Evolutionary conservation across 345 rosid genomes (phyloP), one percentile per base, ranked within the genome.

Genomic region (Lepidium africanum): DNA sequence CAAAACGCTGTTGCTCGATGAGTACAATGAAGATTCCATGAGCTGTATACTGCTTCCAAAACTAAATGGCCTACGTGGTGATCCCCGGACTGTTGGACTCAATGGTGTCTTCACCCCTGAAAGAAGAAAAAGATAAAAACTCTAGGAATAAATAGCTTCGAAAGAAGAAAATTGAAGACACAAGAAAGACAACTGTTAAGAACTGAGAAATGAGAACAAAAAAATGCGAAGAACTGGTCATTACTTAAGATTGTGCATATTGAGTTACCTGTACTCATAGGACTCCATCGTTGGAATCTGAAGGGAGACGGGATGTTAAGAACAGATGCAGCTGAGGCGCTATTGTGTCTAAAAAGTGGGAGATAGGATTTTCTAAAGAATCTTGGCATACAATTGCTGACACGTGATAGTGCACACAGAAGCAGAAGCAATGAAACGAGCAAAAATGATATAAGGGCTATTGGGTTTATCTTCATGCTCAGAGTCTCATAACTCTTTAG

Each of bases 61-160:
- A 63, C 96, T 86, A 76, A 86, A 91, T 33, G 90, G 90, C 67
- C 89, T 80, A 42, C 81, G 85, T 45, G 81, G 85, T 56, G 87
- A 68, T 39, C 82, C 79, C 4, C 79, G 67, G 45, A 87, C 76
- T 50, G 96, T 88, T 50, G 99, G 99, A 78, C 99, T 94, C 67
- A 91, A 76, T 43, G 97, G 97, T 80, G 81, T 80, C 92, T 91
- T 94, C 49, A 81, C 89, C 57, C 97, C 99, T 94, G 86, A 68
- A 76, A 60, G 10, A 41, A 5, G 41, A 54, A 12, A 60, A 43
- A 6, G 23, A 27, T 4, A 4, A 27, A 4, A 0, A 0, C 17
- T 43, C 7, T 0, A 41, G 1, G 54, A 35, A 43, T 46, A 10
- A 7, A 9, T 35, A n/a, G 46, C 47, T 25, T 45, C 60, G 5